phyloP scores from a whole-genome alignment of 768 basidiomycete genomes.

The Boletus pseudo-olivaceus region DNA sequence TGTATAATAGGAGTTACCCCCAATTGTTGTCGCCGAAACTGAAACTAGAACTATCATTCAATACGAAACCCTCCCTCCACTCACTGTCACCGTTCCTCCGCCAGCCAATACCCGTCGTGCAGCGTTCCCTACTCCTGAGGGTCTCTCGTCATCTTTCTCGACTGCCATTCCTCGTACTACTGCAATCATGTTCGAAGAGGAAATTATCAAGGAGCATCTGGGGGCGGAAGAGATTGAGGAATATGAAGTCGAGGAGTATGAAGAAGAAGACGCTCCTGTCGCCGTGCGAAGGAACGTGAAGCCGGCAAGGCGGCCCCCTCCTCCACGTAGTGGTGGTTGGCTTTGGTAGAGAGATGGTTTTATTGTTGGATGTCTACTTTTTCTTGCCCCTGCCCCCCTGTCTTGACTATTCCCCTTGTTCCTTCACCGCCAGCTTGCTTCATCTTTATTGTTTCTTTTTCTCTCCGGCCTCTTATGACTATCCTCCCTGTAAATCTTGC shows the following conservation, averaged over 20 bases:
- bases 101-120: conserved; percentile 78
- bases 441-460: conserved; percentile 8
- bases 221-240: conserved; percentile 36
- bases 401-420: conserved; percentile 23
- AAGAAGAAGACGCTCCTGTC: conserved; percentile 41
- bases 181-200: conserved; percentile 64
- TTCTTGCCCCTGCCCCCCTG: conserved; percentile 26
- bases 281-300: conserved; percentile 40
- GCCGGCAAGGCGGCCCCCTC: conserved; percentile 46
- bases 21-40: conserved; percentile 43
- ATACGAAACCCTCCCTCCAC: conserved; percentile 45
- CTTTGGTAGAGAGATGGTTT: conserved; percentile 45
- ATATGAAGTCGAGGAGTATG: conserved; percentile 39
- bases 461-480: conserved; percentile 1
- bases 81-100: conserved; percentile 67
- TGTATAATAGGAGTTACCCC: conserved; percentile 40
- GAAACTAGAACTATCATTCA: conserved; percentile 64
- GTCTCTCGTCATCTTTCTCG: conserved; percentile 51
- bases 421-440: conserved; percentile 25
- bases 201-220: conserved; percentile 37
- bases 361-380: conserved; percentile 34
- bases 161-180: conserved; percentile 73
- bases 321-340: conserved; percentile 48
- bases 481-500: conserved; percentile 15
- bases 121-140: conserved; percentile 68